phyloP scores from a whole-genome alignment of 495 filamentous ascomycete species.

The Neurospora sp. region DNA sequence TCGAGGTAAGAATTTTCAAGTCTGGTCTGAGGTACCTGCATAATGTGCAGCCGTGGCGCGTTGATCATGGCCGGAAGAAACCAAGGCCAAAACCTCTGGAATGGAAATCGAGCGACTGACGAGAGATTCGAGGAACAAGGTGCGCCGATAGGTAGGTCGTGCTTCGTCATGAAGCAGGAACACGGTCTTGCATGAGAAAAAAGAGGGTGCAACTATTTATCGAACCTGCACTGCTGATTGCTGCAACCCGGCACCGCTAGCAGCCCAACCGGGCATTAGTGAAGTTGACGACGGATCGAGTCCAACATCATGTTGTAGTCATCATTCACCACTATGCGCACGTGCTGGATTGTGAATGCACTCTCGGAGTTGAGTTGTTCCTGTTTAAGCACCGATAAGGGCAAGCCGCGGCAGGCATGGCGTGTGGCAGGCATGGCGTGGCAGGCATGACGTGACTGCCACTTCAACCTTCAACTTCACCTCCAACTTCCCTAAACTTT shows the following conservation, averaged over 20 bases:
- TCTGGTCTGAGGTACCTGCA: conserved; percentile 9
- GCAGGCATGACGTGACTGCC: not conserved
- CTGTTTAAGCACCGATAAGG: not conserved
- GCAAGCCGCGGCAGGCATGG: not conserved
- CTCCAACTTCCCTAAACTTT: not conserved
- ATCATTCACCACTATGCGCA: not conserved
- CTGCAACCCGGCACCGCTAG: not conserved
- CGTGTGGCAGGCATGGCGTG: too few species aligned
- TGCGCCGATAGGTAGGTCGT: not conserved
- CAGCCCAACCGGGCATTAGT: not conserved
- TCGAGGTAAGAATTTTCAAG: not conserved
- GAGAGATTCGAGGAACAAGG: not conserved
- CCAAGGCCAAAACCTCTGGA: not conserved
- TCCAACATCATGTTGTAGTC: not conserved
- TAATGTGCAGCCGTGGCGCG: conserved; percentile 8
- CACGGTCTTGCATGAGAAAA: not conserved
- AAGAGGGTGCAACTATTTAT: not conserved
- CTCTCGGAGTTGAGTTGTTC: not conserved
- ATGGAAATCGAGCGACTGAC: not conserved
- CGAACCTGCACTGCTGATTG: not conserved
- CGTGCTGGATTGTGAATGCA: not conserved
- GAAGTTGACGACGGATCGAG: not conserved
- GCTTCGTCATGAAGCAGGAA: conserved; percentile 1
- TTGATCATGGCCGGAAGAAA: not conserved
- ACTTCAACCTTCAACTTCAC: not conserved